Conservation (phyloP, 371 early-diverging fungal species). For the Syncephalastrum racemosum region DNA sequence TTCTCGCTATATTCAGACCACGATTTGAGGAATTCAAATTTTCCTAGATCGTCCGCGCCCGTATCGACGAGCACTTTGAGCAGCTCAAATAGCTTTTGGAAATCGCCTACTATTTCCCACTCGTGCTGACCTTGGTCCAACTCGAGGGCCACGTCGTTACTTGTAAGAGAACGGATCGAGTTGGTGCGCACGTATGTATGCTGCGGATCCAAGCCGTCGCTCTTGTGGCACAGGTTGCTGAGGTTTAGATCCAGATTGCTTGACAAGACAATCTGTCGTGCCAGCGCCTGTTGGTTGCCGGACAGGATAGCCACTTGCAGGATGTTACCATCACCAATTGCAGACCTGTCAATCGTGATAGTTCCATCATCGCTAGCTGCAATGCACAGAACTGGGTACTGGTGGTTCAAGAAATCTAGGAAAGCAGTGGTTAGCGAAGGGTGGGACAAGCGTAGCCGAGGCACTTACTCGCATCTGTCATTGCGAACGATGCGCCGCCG, state of each 20-base stretch:
- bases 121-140: conserved; percentile 32
- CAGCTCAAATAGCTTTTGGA: conserved; percentile 34
- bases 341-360: conserved; percentile 19
- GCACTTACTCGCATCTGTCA: too few relatives aligned
- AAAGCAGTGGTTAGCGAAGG: too few relatives aligned
- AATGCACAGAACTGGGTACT: conserved; percentile 18
- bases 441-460: background rate
- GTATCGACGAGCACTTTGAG: conserved; percentile 12
- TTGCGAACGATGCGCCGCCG: too few relatives aligned
- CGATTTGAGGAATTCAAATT: conserved; percentile 24
- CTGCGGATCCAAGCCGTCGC: conserved; percentile 8
- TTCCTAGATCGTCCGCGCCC: background rate
- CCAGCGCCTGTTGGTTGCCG: conserved; percentile 27
- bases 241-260: conserved; percentile 8
- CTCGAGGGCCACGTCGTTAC: conserved; percentile 3
- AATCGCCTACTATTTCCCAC: conserved; percentile 38
- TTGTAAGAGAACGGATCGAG: conserved; percentile 14
- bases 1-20: conserved; percentile 22
- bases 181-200: conserved; percentile 26
- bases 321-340: conserved; percentile 32
- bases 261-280: conserved; percentile 15
- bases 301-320: conserved; percentile 29
- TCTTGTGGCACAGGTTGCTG: conserved; percentile 24
- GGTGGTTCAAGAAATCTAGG: conserved; percentile 26
- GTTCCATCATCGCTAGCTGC: conserved; percentile 16